Conservation (phyloP, 768 basidiomycete genomes). For the Amanita muscaria region DNA sequence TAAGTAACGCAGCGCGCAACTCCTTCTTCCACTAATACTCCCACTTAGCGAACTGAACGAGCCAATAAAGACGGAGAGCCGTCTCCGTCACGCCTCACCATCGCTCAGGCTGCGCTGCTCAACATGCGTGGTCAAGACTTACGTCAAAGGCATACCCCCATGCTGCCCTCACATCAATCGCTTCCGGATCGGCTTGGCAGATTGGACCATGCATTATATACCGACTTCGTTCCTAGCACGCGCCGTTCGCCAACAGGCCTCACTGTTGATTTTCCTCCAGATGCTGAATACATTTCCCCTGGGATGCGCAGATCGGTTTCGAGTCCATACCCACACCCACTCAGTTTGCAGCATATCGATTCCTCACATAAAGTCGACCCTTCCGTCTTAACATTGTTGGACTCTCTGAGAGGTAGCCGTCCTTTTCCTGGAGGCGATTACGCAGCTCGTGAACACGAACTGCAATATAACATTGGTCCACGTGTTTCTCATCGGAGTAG, state of each 20-base stretch:
- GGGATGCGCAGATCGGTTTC: slow-evolving; percentile 1
- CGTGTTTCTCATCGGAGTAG: slow-evolving; percentile 3
- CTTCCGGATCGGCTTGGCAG: slow-evolving; percentile 6
- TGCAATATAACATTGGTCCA: slow-evolving; percentile 10
- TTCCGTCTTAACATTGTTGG: slow-evolving; percentile 30
- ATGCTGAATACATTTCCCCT: slow-evolving; percentile 11
- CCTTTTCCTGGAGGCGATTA: slow-evolving; percentile 14
- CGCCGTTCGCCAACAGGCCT: slow-evolving; percentile 18
- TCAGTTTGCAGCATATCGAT: neutral
- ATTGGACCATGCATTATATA: slow-evolving; percentile 11
- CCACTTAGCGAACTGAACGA: slow-evolving; percentile 52
- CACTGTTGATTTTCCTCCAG: slow-evolving; percentile 32
- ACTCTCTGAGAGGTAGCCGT: slow-evolving; percentile 22
- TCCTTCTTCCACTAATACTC: neutral
- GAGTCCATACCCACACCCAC: neutral
- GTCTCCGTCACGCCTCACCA: slow-evolving; percentile 58
- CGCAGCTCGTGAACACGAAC: slow-evolving; percentile 8
- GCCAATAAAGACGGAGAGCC: slow-evolving; percentile 49
- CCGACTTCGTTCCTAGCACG: slow-evolving; percentile 19
- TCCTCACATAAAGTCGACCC: slow-evolving; percentile 20
- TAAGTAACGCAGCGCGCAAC: slow-evolving; percentile 32
- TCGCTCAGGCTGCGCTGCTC: slow-evolving; percentile 70
- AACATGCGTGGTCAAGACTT: slow-evolving; percentile 66
- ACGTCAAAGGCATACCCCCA: slow-evolving; percentile 19
- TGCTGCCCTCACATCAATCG: slow-evolving; percentile 15